phyloP scores from a whole-genome alignment of 257 asterid genomes.

The Solanum megistacrolobum region DNA sequence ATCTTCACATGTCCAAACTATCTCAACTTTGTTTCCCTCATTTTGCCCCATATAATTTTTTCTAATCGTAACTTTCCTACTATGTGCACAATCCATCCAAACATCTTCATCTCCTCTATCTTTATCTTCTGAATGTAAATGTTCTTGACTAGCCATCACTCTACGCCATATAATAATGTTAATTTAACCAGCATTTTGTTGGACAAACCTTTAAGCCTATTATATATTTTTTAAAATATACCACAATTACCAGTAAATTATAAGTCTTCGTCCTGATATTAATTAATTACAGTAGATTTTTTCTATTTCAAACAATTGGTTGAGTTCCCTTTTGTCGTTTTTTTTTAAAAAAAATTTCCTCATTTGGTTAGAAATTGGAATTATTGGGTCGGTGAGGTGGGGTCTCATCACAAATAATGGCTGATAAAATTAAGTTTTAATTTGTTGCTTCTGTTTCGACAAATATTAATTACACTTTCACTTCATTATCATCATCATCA shows the following conservation, averaged over 20 bases:
- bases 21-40: neutral
- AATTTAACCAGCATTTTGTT: neutral
- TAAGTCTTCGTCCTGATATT: neutral
- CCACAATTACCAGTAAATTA: neutral
- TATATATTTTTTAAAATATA: neutral
- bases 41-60: neutral
- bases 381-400: neutral
- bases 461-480: too few species aligned
- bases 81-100: neutral
- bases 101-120: neutral
- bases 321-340: neutral
- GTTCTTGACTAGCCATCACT: neutral
- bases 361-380: neutral
- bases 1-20: neutral
- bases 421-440: neutral
- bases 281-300: neutral
- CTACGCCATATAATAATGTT: neutral
- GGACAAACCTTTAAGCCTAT: neutral
- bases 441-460: neutral
- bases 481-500: too few species aligned
- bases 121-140: neutral
- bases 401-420: neutral
- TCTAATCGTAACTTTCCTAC: neutral
- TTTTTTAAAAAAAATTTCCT: neutral
- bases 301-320: neutral